Conservation (phyloP, 2,329 filamentous ascomycete genomes). For the Pyrenophora tritici-repentis region DNA sequence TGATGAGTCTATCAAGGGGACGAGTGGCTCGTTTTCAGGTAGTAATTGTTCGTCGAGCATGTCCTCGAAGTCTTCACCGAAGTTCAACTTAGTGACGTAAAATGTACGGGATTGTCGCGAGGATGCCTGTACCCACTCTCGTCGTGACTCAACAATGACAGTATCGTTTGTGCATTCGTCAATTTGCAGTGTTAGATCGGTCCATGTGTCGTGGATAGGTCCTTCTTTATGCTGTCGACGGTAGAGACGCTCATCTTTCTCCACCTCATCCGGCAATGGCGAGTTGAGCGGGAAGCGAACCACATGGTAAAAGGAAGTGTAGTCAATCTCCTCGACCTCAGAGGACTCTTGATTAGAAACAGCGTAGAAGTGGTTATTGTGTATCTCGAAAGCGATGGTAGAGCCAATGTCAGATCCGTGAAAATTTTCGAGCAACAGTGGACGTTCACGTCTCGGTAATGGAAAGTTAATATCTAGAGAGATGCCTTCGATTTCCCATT, state of each 20-base stretch:
- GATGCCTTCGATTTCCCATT: slow-evolving; percentile 65
- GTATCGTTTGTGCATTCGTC: slow-evolving; percentile 64
- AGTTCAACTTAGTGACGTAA: slow-evolving; percentile 63
- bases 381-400: slow-evolving; percentile 73
- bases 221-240: slow-evolving; percentile 71
- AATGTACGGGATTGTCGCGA: slow-evolving; percentile 68
- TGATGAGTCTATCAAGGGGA: slow-evolving; percentile 30
- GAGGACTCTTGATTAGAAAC: slow-evolving; percentile 69
- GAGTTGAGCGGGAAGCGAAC: slow-evolving; percentile 63
- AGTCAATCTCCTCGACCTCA: slow-evolving; percentile 67
- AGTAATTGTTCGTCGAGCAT: slow-evolving; percentile 15
- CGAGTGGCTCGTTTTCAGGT: slow-evolving; percentile 38
- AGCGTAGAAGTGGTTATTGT: slow-evolving; percentile 69
- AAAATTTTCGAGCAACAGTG: slow-evolving; percentile 61
- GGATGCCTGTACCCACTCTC: slow-evolving; percentile 64
- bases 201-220: slow-evolving; percentile 76
- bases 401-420: slow-evolving; percentile 68
- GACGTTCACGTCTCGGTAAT: slow-evolving; percentile 48
- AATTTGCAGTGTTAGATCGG: slow-evolving; percentile 64
- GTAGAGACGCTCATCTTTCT: slow-evolving; percentile 61
- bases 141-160: slow-evolving; percentile 69
- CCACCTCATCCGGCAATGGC: slow-evolving; percentile 48
- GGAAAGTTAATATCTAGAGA: slow-evolving; percentile 47
- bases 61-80: slow-evolving; percentile 28
- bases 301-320: slow-evolving; percentile 72